phyloP scores from a whole-genome alignment of 2,329 filamentous ascomycete species.

The Ilyonectria sp. region DNA sequence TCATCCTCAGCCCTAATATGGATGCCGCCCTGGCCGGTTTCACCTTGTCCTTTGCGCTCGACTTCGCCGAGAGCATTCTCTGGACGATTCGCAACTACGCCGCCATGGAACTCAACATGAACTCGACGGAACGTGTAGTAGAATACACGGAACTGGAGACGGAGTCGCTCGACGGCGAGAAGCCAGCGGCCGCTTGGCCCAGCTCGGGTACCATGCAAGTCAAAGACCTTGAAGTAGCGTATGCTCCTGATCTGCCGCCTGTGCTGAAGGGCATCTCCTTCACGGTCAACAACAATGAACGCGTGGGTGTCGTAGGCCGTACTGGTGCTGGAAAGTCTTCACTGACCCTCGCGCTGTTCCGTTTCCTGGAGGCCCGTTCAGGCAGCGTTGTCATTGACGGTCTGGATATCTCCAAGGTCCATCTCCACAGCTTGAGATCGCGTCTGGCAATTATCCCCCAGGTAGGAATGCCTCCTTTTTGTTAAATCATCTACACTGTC shows the following conservation, averaged over 20 bases:
- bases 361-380: conserved; percentile 79
- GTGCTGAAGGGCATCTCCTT: conserved; percentile 81
- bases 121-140: conserved; percentile 81
- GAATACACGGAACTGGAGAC: conserved; percentile 81
- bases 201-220: conserved; percentile 81
- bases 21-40: conserved; percentile 82
- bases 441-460: conserved; percentile 85
- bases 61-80: conserved; percentile 76
- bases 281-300: conserved; percentile 75
- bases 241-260: conserved; percentile 79
- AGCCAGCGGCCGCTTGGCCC: conserved; percentile 82
- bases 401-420: conserved; percentile 80
- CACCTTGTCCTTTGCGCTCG: conserved; percentile 80
- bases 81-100: conserved; percentile 79
- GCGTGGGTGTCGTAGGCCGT: conserved; percentile 83
- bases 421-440: conserved; percentile 79
- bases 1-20: conserved; percentile 73
- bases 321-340: conserved; percentile 86
- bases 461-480: conserved; percentile 45
- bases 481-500: background rate
- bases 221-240: conserved; percentile 79
- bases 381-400: conserved; percentile 81
- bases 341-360: conserved; percentile 82
- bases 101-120: conserved; percentile 84
- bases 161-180: conserved; percentile 73